Base-by-base conservation (phyloP, 2,329 filamentous ascomycete genomes). In the Fusarium nurragi region DNA sequence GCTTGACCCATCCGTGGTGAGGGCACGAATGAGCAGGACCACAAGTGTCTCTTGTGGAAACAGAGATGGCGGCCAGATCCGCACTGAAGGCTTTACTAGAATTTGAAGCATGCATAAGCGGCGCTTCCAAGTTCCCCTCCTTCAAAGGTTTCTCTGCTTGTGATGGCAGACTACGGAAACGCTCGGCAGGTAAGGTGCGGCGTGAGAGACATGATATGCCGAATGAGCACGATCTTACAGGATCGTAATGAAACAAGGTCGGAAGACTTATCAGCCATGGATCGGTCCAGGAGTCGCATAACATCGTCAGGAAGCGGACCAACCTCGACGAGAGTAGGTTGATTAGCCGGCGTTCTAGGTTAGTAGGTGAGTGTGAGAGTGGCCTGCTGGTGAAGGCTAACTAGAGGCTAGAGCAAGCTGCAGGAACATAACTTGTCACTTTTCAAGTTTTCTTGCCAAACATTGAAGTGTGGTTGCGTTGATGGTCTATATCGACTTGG, bases 21-120 rank as follows among this genome's bases (percentile, higher is more conserved):
- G 50, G 59, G 51, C 63, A 69, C 66, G 68, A 72, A 72, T 72
- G 58, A 64, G 60, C 66, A 60, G 54, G 51, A 60, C 57, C 25
- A 25, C 26, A 30, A 46, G 47, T 62, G 61, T 60, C 54, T 67
- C 54, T 60, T 43, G 54, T 65, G 55, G 45, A 58, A 70, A 68
- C 59, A 57, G 16, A 62, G 64, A 69, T 46, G 52, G 61, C 54
- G 59, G 58, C 61, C 61, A 54, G 61, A 63, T 62, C 58, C 65
- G 60, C 56, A 52, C 51, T 55, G 54, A 28, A 62, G 54, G 57
- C 61, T 61, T 45, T 67, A 41, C 69, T 68, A 60, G 54, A 67
- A 65, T 63, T 47, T 70, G 63, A 55, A 73, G 62, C 60, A 48
- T 72, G 73, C 73, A 75, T 74, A 71, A 73, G 71, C 71, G 69